Evolutionary conservation across 1,284 basidiomycete species (phyloP), one percentile per base, ranked within the genome.

Genomic region (Cryptococcus sp.): DNA sequence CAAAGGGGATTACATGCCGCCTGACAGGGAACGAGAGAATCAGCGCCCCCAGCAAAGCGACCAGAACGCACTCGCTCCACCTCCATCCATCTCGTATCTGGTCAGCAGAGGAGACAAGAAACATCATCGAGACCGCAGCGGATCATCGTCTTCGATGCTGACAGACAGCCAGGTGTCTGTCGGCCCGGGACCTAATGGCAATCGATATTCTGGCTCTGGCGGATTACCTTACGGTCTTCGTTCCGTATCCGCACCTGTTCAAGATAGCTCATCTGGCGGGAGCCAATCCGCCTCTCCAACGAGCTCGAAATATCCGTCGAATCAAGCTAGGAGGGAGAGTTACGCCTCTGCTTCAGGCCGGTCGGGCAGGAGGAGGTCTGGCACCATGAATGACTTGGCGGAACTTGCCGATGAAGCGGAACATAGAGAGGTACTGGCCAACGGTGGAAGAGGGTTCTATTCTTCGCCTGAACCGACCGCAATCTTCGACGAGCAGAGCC

Each of bases 11-110:
- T 40, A 49, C 19, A 50, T 44, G 41, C 49, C n/a, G 20, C 49
- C n/a, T 40, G 43, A n/a, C 20, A 45, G 40, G 48, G 54, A 50
- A 46, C 46, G 56, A 38, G 46, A n/a, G 39, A 51, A 50, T 41
- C 20, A 22, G 16, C 16, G 23, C 62, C 86, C 29, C 29, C 29
- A 34, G 29, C 29, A 34, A 34, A 34, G 89, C 69, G 73, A 81
- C 17, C 65, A 58, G 45, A 65, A 60, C 20, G 89, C 89, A 5
- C 80, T 93, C 39, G 86, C 88, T 2, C 91, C 91, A 1, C 91
- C 91, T 5, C 91, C 91, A 3, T 87, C 89, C 2, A 73, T 93
- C 56, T 89, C 89, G 0, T 92, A 91, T 78, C 83, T 93, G 40
- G 88, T 92, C 2, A 84, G 85, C 44, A 52, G 62, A 17, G 64